These are phyloP conservation scores for Eragrostis curvula DNA, from an alignment of 176 grass and related monocot species.

Conservation along the genomic window DNA sequence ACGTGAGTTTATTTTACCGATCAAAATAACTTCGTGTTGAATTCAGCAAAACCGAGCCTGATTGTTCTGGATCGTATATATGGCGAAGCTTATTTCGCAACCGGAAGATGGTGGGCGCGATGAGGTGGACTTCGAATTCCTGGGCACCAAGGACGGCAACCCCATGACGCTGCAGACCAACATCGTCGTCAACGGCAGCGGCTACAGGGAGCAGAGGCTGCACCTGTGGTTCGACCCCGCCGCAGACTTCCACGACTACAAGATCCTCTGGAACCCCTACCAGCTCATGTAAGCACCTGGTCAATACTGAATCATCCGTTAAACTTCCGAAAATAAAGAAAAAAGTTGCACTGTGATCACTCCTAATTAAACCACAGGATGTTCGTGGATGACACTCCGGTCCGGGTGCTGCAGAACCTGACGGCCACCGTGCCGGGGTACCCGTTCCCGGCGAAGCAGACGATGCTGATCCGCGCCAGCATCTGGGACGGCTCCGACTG, in stretches of 20 bases:
- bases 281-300: constrained; percentile 52
- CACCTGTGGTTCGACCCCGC: constrained; percentile 80
- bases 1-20: no score
- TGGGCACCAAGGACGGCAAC: constrained; percentile 59
- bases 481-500: constrained; percentile 77
- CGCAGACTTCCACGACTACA: constrained; percentile 78
- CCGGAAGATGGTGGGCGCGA: constrained; percentile 30
- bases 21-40: no score
- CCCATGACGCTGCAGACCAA: constrained; percentile 71
- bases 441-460: constrained; percentile 58
- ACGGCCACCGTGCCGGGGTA: constrained; percentile 25
- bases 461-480: constrained; percentile 58
- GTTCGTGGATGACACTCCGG: constrained; percentile 62
- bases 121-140: constrained; percentile 80
- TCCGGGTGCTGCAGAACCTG: constrained; percentile 60
- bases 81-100: constrained; percentile 45
- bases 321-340: no score
- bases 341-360: no score
- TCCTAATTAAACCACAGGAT: constrained; percentile 36
- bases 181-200: constrained; percentile 60
- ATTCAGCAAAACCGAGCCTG: no score
- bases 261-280: constrained; percentile 79
- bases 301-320: no score
- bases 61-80: no score
- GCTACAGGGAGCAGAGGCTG: constrained; percentile 60